Base-by-base conservation (phyloP, 495 filamentous ascomycete species). In the Aspergillus nanangensis region DNA sequence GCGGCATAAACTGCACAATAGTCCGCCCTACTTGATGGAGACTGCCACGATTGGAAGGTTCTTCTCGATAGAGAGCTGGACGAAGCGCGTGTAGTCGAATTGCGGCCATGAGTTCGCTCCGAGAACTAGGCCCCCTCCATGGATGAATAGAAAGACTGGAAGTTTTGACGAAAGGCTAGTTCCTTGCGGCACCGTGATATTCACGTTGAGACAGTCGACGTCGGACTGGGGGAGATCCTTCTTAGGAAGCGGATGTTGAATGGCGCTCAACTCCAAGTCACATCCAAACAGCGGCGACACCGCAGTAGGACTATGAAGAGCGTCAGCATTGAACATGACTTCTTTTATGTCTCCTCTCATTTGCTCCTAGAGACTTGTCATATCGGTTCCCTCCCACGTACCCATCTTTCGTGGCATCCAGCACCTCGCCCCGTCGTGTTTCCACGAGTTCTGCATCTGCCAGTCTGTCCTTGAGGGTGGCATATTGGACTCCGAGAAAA, bases 81-180 rank as follows among this genome's bases (percentile, higher is more conserved):
- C 62, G 21, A 78, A 51, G 5, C 62, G 55, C 2, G 55, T 25
- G 8, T 57, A 55, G 33, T 72, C 67, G 43, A 60, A 68, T 40
- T 72, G 69, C n/a, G 69, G 69, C 63, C 63, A 73, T 0, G 55
- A 62, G 19, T 61, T 66, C 8, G 60, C 55, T 0, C 71, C 71
- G 21, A 68, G 58, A 3, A 58, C 44, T n/a, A 70, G 58, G 5
- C 69, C 55, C 10, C 69, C 69, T n/a, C 70, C 66, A 46, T 74
- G 56, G n/a, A 76, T 74, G 25, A 61, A 76, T 4, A 76, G 51
- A 32, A 73, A 55, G 5, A 76, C 71, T 1, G 72, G 72, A 11
- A 72, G 63, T 9, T 58, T 63, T 18, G 61, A 63, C 2, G 52
- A 40, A 0, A 60, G 39, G 7, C 46, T 55, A 1, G 54, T 48